Evolutionary conservation across 768 basidiomycete genomes (phyloP).

Genomic region (Hortiboletus campestris): DNA sequence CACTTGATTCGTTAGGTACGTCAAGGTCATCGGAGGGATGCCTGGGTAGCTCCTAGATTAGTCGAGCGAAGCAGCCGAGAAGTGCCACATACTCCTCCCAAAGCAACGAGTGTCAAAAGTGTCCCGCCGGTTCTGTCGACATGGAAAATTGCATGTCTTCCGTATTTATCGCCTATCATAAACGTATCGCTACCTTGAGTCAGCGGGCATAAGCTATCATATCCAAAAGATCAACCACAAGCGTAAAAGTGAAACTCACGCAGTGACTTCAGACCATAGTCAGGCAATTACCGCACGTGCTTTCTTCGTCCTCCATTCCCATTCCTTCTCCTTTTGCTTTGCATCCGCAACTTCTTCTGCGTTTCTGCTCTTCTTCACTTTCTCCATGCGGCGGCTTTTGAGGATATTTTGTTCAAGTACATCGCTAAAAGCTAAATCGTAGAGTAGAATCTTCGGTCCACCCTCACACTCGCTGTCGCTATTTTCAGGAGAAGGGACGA

Average conservation of each 20-base stretch:
- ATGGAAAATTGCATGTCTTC: conserved; percentile 64
- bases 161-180: conserved; percentile 69
- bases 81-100: conserved; percentile 60
- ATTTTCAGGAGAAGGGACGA: conserved; percentile 26
- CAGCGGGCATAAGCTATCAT: conserved; percentile 49
- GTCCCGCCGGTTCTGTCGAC: conserved; percentile 41
- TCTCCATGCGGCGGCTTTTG: conserved; percentile 53
- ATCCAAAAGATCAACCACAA: not conserved
- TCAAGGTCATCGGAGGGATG: conserved; percentile 68
- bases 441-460: conserved; percentile 68
- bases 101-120: conserved; percentile 52
- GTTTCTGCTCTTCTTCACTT: conserved; percentile 44
- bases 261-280: conserved; percentile 73
- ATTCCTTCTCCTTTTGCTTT: conserved; percentile 55
- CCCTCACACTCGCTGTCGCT: conserved; percentile 44
- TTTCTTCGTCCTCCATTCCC: conserved; percentile 53
- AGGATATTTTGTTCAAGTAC: conserved; percentile 51
- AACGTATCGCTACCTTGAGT: conserved; percentile 47
- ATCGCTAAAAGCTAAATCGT: conserved; percentile 50
- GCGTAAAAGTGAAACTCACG: conserved; percentile 44
- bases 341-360: conserved; percentile 43
- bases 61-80: not conserved
- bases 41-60: conserved; percentile 37
- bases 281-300: conserved; percentile 58
- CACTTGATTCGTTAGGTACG: conserved; percentile 67